Evolutionary conservation across 768 basidiomycete species (phyloP), one percentile per base, ranked within the genome.

Genomic region (Boletus rubropictus): DNA sequence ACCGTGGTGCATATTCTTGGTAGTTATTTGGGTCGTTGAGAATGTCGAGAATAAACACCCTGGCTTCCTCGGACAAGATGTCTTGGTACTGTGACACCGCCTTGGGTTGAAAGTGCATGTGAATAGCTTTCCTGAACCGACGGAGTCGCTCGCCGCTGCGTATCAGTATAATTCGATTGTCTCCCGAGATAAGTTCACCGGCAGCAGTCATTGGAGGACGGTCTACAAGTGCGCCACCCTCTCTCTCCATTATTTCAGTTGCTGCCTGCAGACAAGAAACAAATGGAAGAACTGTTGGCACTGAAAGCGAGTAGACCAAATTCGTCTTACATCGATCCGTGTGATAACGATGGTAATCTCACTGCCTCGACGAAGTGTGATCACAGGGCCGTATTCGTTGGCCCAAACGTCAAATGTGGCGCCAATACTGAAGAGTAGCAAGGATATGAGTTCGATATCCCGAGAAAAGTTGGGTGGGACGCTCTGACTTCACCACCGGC

Each of bases 161-260:
- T 2, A 72, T 73, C 2, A 80, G 60, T 15, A 78, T 49, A 7
- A 77, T 65, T 21, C 80, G 64, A 72, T 80, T 80, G 0, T 76
- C 76, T 5, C 79, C 77, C 0, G 74, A 77, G 0, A 82, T 66
- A 0, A 77, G 72, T 44, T 81, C 77, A 1, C 73, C 73, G 0
- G 77, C 79, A 0, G 81, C 71, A 33, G 82, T 77, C 45, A 68
- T 72, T 0, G 54, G 52, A 15, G 80, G 80, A 28, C 80, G 64
- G 56, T 81, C 81, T 0, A 65, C 73, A 10, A 76, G 66, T 1
- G 68, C 58, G 0, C 74, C 72, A 1, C 80, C 79, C 54, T 80
- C 78, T 39, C 76, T 76, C 60, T 82, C 81, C 78, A 82, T 76
- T 39, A 82, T 75, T 7, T 81, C 80, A 0, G 76, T 69, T 0